phyloP scores from a whole-genome alignment of 1,139 yeast genomes.

The Candida sp. region DNA sequence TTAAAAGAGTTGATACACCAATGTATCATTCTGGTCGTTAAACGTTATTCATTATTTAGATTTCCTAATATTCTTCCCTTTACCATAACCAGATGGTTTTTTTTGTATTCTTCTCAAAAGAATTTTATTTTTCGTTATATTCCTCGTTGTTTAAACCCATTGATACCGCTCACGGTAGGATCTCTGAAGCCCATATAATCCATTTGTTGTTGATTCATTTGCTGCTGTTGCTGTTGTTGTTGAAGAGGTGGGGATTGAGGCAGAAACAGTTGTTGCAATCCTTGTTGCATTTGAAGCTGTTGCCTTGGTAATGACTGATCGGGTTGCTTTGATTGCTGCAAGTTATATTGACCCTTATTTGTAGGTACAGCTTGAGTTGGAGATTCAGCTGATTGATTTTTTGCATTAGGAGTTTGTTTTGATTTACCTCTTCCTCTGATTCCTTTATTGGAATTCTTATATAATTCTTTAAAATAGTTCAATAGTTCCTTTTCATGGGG shows the following conservation, averaged over 20 bases:
- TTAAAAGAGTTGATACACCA: background rate
- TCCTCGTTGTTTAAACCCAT: background rate
- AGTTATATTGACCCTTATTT: constrained; percentile 1
- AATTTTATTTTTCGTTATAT: background rate
- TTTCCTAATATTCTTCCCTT: background rate
- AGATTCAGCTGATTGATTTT: constrained; percentile 1
- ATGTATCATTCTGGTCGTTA: background rate
- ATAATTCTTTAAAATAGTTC: constrained; percentile 73
- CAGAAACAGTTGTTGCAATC: background rate
- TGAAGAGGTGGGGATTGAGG: background rate
- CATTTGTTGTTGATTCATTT: background rate
- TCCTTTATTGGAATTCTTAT: constrained; percentile 87
- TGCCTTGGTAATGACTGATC: constrained; percentile 1
- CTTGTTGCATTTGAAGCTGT: constrained; percentile 1
- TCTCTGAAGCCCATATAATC: constrained; percentile 1
- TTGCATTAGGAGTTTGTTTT: background rate
- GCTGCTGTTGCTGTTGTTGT: constrained; percentile 1
- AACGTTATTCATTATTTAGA: background rate
- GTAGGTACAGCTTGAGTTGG: background rate
- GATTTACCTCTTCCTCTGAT: constrained; percentile 82
- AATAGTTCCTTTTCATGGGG: constrained; percentile 64
- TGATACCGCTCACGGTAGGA: background rate
- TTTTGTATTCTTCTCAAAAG: background rate
- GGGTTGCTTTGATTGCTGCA: background rate
- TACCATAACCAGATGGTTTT: background rate